phyloP scores from a whole-genome alignment of 2,329 filamentous ascomycete species.

The Chaetomium olivaceum region DNA sequence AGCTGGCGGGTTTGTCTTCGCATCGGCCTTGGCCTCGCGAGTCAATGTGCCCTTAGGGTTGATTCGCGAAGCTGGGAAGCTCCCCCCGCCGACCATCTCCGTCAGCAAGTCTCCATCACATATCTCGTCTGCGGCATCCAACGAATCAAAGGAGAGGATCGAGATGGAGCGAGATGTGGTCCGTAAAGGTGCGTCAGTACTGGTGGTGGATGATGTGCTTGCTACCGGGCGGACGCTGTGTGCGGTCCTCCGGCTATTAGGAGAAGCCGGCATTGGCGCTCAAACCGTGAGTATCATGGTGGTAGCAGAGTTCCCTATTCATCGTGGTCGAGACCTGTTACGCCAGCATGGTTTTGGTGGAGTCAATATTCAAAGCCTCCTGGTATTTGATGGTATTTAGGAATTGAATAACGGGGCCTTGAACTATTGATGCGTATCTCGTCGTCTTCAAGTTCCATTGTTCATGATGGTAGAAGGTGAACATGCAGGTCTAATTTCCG shows the following conservation, averaged over 20 bases:
- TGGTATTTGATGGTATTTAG: conserved; percentile 43
- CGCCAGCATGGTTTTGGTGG: conserved; percentile 50
- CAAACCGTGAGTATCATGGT: conserved; percentile 51
- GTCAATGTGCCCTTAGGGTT: conserved; percentile 48
- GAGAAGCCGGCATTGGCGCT: conserved; percentile 43
- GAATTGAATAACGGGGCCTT: too few species aligned
- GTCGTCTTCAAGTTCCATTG: too few species aligned
- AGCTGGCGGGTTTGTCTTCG: conserved; percentile 58
- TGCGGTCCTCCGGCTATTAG: conserved; percentile 52
- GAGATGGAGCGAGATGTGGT: conserved; percentile 52
- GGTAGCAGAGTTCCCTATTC: conserved; percentile 59
- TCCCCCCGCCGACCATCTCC: conserved; percentile 57
- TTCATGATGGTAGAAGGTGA: too few species aligned
- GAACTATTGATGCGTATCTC: too few species aligned
- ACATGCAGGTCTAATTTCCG: too few species aligned
- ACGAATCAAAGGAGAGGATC: conserved; percentile 41
- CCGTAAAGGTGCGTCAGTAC: conserved; percentile 43
- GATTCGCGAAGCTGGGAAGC: conserved; percentile 58
- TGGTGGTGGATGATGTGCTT: conserved; percentile 63
- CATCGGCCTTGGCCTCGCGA: conserved; percentile 48
- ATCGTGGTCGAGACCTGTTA: conserved; percentile 53
- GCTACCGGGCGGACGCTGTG: conserved; percentile 56
- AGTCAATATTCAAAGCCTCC: conserved; percentile 53
- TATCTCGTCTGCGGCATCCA: conserved; percentile 49
- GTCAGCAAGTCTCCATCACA: conserved; percentile 51